Conservation (phyloP, 225 moss, liverwort and hornwort species). For the Straminergon stramineum region DNA sequence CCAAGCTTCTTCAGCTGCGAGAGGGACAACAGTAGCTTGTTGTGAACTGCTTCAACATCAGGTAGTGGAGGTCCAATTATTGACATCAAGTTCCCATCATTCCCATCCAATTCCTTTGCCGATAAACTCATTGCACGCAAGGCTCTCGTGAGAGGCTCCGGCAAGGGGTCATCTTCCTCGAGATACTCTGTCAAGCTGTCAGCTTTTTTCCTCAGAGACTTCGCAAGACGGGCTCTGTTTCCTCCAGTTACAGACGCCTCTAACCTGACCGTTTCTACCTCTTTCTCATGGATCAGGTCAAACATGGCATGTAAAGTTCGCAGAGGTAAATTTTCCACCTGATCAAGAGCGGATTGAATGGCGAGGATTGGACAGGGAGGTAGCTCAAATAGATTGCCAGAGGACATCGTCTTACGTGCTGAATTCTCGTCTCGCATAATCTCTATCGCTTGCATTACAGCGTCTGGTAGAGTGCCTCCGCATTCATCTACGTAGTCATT, state of each 20-base stretch:
- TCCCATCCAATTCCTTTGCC: slow-evolving; percentile 22
- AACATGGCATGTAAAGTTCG: slow-evolving; percentile 47
- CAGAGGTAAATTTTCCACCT: slow-evolving; percentile 40
- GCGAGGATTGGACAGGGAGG: slow-evolving; percentile 22
- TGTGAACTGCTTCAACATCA: slow-evolving; percentile 30
- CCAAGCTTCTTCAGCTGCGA: slow-evolving; percentile 32
- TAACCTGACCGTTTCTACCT: slow-evolving; percentile 9
- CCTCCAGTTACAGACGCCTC: slow-evolving; percentile 6
- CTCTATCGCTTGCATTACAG: slow-evolving; percentile 16
- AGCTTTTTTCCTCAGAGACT: slow-evolving; percentile 7
- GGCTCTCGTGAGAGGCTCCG: slow-evolving; percentile 22
- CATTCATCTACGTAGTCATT: neutral
- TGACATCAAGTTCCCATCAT: slow-evolving; percentile 24
- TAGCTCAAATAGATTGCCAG: slow-evolving; percentile 10
- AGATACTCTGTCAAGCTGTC: neutral
- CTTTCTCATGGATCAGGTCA: slow-evolving; percentile 19
- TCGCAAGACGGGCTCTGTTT: slow-evolving; percentile 38
- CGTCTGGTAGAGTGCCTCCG: slow-evolving; percentile 14
- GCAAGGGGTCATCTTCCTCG: slow-evolving; percentile 24
- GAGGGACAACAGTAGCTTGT: slow-evolving; percentile 21
- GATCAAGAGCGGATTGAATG: slow-evolving; percentile 34
- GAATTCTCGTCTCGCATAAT: slow-evolving; percentile 26
- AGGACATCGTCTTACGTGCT: slow-evolving; percentile 22
- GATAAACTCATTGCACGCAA: slow-evolving; percentile 46
- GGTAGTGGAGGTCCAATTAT: slow-evolving; percentile 29